Conservation (phyloP, 2,329 filamentous ascomycete genomes). For the Neopestalotiopsis clavispora region DNA sequence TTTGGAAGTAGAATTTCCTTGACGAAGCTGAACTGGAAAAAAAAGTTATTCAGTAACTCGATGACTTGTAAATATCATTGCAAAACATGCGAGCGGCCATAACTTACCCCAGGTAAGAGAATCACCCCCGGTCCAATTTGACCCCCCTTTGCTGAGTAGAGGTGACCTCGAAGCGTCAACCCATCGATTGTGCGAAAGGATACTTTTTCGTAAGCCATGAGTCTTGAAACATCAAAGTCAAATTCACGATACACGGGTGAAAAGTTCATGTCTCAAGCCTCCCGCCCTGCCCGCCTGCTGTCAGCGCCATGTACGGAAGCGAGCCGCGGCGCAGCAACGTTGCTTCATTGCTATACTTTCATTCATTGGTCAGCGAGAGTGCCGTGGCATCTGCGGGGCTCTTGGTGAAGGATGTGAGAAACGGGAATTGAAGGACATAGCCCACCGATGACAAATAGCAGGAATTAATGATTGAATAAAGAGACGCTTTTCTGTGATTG, state of each 20-base stretch:
- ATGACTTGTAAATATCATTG: neutral
- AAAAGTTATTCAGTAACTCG: too few species aligned
- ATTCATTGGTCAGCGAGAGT: neutral
- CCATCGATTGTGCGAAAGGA: constrained; percentile 3
- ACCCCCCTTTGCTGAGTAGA: neutral
- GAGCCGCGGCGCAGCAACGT: neutral
- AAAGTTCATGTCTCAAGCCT: neutral
- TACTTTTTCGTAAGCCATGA: neutral
- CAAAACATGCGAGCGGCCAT: neutral
- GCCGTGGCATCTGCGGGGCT: neutral
- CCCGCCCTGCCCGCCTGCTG: neutral
- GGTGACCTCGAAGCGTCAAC: neutral
- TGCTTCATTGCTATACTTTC: neutral
- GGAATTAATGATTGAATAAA: too few species aligned
- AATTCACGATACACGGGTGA: neutral
- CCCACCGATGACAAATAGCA: too few species aligned
- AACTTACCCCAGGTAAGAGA: constrained; percentile 1
- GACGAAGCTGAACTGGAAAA: constrained; percentile 29
- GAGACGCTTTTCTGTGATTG: too few species aligned
- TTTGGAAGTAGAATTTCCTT: constrained; percentile 40
- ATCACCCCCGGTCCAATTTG: neutral
- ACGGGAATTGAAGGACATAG: too few species aligned
- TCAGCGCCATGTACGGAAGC: neutral
- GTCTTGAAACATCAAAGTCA: too few species aligned
- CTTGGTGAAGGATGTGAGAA: neutral